A percentile compares a stretch with the other conserved stretches of the same genome.
Conservation (phyloP, 768 basidiomycete species). For the Rhodotorula kratochvilovae region DNA sequence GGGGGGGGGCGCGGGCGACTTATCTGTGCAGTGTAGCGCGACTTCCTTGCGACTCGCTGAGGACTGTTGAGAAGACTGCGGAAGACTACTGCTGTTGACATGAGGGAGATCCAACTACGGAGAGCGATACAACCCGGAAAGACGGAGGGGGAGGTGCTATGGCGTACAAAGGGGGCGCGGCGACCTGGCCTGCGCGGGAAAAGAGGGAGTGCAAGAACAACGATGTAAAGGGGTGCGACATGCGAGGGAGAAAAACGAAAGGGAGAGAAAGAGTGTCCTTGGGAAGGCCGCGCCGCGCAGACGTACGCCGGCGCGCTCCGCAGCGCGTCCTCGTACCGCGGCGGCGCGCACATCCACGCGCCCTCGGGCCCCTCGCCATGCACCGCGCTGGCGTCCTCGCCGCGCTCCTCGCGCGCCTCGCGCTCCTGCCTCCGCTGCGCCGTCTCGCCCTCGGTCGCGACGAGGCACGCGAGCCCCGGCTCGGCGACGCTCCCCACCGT, state of each 20-base stretch:
- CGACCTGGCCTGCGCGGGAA: too few species aligned
- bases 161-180: too few species aligned
- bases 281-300: background rate
- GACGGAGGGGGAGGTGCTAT: background rate
- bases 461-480: slow-evolving; percentile 39
- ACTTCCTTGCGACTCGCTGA: too few species aligned
- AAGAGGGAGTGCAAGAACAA: too few species aligned
- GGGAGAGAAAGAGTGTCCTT: background rate
- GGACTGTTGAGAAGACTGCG: too few species aligned
- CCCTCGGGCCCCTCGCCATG: slow-evolving; percentile 39
- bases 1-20: background rate
- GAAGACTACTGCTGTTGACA: too few species aligned
- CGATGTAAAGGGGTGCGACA: background rate
- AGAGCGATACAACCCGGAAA: too few species aligned
- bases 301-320: slow-evolving; percentile 36
- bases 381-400: slow-evolving; percentile 28
- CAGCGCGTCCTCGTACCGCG: slow-evolving; percentile 37
- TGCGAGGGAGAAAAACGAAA: background rate
- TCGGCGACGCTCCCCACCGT: slow-evolving; percentile 44
- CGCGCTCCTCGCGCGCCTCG: slow-evolving; percentile 38
- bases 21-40: too few species aligned
- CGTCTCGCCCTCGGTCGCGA: slow-evolving; percentile 17
- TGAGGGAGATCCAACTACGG: too few species aligned
- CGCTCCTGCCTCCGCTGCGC: slow-evolving; percentile 28
- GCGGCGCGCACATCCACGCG: slow-evolving; percentile 42